These are phyloP conservation scores for Microascus cirrosus DNA, from an alignment of 2,329 filamentous ascomycete species.

Conservation along the genomic window DNA sequence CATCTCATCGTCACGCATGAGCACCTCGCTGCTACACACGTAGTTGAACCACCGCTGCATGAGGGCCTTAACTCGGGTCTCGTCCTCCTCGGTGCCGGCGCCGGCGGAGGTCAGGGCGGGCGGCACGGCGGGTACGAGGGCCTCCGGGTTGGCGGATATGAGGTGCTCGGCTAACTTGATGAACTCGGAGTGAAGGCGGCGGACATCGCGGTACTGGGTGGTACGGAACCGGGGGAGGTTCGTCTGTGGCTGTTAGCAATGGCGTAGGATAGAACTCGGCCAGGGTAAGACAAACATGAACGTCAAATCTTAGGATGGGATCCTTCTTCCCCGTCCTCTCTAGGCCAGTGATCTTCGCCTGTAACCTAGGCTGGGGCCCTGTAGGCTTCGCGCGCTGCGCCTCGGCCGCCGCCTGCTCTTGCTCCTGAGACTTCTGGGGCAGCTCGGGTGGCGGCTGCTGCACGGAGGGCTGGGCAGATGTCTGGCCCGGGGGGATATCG, in stretches of 20 bases:
- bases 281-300: slow-evolving; percentile 55
- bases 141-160: slow-evolving; percentile 94
- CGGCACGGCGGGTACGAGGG: slow-evolving; percentile 85
- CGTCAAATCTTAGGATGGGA: slow-evolving; percentile 87
- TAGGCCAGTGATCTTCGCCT: slow-evolving; percentile 87
- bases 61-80: slow-evolving; percentile 73
- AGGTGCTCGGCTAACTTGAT: slow-evolving; percentile 92
- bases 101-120: slow-evolving; percentile 91
- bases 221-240: slow-evolving; percentile 98
- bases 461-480: neutral
- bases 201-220: slow-evolving; percentile 95
- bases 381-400: slow-evolving; percentile 42
- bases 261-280: neutral
- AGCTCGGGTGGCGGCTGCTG: slow-evolving; percentile 8
- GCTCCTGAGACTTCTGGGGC: slow-evolving; percentile 13
- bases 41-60: slow-evolving; percentile 95
- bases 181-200: slow-evolving; percentile 91
- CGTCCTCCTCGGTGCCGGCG: slow-evolving; percentile 92
- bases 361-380: slow-evolving; percentile 69
- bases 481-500: neutral
- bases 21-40: slow-evolving; percentile 80
- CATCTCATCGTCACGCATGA: slow-evolving; percentile 95
- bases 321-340: slow-evolving; percentile 94
- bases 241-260: slow-evolving; percentile 45
- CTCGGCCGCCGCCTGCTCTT: slow-evolving; percentile 5